Base-by-base conservation (phyloP, 2,329 filamentous ascomycete species). In the Nothophaeocryptopus gaeumannii region DNA sequence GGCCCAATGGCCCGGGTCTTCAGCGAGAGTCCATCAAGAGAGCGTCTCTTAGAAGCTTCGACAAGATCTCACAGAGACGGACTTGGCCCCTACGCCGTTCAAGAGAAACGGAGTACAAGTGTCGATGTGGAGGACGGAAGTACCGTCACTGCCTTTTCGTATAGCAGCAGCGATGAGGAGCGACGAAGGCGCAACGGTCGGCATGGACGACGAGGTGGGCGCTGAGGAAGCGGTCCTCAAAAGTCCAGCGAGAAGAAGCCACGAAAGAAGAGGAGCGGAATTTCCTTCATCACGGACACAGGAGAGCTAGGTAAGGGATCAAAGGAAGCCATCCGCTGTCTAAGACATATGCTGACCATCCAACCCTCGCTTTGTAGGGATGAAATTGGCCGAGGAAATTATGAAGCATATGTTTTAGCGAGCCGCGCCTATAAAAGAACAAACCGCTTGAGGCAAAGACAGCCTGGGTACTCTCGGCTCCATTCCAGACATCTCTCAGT, bases 11-110 rank as follows among this genome's bases (percentile, higher is more conserved):
- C 49, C 53, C 49, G 47, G 10, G 56, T 58, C 5, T 41, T 59
- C 15, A 65, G 63, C 48, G 63, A 65, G 50, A 65, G 63, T 46
- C 64, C 64, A 8, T 64, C 63, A 15, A 50, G 63, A 12, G 63
- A 66, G 35, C 46, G 44, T 11, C 31, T 56, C 31, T 13, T 26
- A 12, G 30, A 33, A n/a, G 42, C 14, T 4, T 5, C 16, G 12
- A 30, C n/a, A n/a, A 16, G 15, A 20, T 36, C 15, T 36, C 32
- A 34, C 29, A 43, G 32, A 9, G 59, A 56, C 45, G 51, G 46
- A 8, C 51, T 45, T 41, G 60, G 60, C 9, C 60, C 60, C 13
- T 62, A 62, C 46, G 41, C 52, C 5, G 45, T 45, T n/a, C 45
- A 56, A 11, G 39, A 53, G 26, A 49, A 42, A 26, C 50, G 50